Evolutionary conservation across 495 filamentous ascomycete species (phyloP), one percentile per base, ranked within the genome.

Genomic region (Aspergillus homomorphus): DNA sequence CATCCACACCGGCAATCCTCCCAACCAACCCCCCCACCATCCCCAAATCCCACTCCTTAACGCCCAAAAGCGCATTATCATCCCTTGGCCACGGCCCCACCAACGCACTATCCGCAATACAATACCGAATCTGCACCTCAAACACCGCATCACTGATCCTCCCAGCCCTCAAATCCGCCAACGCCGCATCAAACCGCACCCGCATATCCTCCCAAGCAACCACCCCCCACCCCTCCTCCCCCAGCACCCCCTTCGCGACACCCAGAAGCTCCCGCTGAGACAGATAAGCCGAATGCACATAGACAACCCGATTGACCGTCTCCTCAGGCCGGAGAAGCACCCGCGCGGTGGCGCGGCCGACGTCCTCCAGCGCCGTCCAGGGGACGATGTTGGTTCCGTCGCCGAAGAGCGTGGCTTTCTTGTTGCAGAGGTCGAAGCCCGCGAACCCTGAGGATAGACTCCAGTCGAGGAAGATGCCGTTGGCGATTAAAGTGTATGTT

Each of bases 401-500:
- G 48, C 53, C 61, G 48, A 67, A 64, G 38, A 64, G 45, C 16
- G 26, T 51, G 22, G 58, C 59, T 43, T 38, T 54, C 44, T 62
- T 62, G 41, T 24, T 28, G 44, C 55, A 18, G 4, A 67, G 53
- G 14, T 64, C 44, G 9, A 67, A 18, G 23, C 61, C 61, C 12
- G 59, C 38, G 60, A 64, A 64, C 0, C 61, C 62, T 45, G 56
- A 53, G 7, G 56, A 51, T 19, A 67, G 52, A 50, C 56, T 24
- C 64, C 64, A 67, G 50, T 67, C 64, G 19, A 67, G 62, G 43
- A 64, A 64, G n/a, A 53, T 56, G 41, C 64, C 64, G 30, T 52
- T 54, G 15, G 62, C 48, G 1, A 67, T 33, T 10, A 62, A 41
- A 4, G 61, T 64, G 56, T 60, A 67, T 0, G 64, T 66, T 56